Conservation (phyloP, 495 filamentous ascomycete species). For the Penicillium silybi region DNA sequence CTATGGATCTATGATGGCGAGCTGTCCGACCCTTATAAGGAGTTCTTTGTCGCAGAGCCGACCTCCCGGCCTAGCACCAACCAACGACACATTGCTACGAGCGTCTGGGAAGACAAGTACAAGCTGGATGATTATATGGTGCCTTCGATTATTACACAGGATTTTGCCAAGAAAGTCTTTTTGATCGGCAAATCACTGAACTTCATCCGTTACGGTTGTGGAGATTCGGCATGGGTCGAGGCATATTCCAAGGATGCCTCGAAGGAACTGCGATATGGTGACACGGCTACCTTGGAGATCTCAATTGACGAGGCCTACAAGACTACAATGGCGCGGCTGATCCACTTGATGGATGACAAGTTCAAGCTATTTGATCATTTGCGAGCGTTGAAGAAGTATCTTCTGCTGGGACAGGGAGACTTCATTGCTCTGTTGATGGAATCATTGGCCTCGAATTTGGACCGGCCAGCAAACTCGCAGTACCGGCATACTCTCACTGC, state of each 20-base stretch:
- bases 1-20: slow-evolving; percentile 99
- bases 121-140: slow-evolving; percentile 80
- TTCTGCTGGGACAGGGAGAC: slow-evolving; percentile 92
- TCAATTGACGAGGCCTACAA: slow-evolving; percentile 98
- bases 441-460: slow-evolving; percentile 83
- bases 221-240: slow-evolving; percentile 92
- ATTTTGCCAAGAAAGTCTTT: slow-evolving; percentile 94
- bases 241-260: slow-evolving; percentile 91
- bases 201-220: slow-evolving; percentile 94
- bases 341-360: slow-evolving; percentile 86
- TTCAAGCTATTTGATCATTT: slow-evolving; percentile 94
- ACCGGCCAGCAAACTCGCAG: slow-evolving; percentile 90
- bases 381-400: slow-evolving; percentile 87
- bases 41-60: slow-evolving; percentile 93
- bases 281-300: slow-evolving; percentile 83
- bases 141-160: slow-evolving; percentile 83
- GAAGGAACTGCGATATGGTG: slow-evolving; percentile 88
- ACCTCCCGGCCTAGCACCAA: slow-evolving; percentile 43
- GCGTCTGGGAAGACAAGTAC: slow-evolving; percentile 98
- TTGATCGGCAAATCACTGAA: slow-evolving; percentile 97
- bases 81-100: slow-evolving; percentile 67
- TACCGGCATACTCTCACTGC: slow-evolving; percentile 95
- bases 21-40: slow-evolving; percentile 88
- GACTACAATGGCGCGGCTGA: slow-evolving; percentile 94
- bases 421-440: slow-evolving; percentile 99